phyloP scores from a whole-genome alignment of 129 eudicot species.

The Deinandra increscens region DNA sequence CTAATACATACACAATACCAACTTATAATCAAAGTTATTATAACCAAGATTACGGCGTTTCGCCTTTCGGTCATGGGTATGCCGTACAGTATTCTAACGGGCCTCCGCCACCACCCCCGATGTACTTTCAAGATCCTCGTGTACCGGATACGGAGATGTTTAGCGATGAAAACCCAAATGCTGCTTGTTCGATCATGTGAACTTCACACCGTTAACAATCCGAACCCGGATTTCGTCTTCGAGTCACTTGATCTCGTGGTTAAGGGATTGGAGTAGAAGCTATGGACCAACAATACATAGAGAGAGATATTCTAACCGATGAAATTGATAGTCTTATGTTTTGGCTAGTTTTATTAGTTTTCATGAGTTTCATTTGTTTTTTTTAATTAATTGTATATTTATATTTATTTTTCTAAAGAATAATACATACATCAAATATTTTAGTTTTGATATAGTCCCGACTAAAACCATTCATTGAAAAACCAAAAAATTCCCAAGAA shows the following conservation, averaged over 20 bases:
- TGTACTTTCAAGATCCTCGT: slow-evolving; percentile 25
- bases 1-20: slow-evolving; percentile 31
- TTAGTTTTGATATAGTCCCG: too few relatives aligned
- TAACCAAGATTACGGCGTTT: slow-evolving; percentile 41
- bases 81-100: slow-evolving; percentile 32
- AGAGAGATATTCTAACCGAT: background rate
- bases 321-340: background rate
- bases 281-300: background rate
- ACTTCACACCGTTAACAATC: background rate
- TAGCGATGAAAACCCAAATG: slow-evolving; percentile 76
- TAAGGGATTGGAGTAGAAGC: slow-evolving; percentile 13
- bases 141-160: slow-evolving; percentile 44
- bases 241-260: background rate
- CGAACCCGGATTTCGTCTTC: background rate
- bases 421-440: background rate
- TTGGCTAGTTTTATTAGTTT: slow-evolving; percentile 14
- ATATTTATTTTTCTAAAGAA: background rate
- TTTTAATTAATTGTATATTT: background rate
- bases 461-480: too few relatives aligned
- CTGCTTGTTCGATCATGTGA: slow-evolving; percentile 62
- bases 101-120: slow-evolving; percentile 39
- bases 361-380: background rate
- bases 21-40: slow-evolving; percentile 25
- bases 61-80: slow-evolving; percentile 27
- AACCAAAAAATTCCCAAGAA: too few relatives aligned